A percentile compares a stretch with the other conserved stretches of the same genome.
phyloP scores from a whole-genome alignment of 768 basidiomycete species.

The Leccinum boreale region DNA sequence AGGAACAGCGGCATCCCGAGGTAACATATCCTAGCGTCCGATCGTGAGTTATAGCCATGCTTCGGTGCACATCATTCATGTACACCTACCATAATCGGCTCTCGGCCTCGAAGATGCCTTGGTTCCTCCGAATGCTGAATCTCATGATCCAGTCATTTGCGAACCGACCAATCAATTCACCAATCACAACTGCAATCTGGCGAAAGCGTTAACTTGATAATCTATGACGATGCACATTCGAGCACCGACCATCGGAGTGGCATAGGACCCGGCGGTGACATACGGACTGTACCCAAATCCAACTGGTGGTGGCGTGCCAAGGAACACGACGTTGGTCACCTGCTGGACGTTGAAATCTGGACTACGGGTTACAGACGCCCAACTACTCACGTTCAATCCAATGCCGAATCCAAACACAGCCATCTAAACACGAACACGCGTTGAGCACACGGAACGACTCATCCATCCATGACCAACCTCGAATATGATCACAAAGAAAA shows the following conservation, averaged over 20 bases:
- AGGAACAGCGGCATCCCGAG: slow-evolving; percentile 39
- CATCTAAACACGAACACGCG: slow-evolving; percentile 23
- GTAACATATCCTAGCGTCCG: slow-evolving; percentile 33
- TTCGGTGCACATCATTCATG: too few relatives aligned
- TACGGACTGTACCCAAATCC: slow-evolving; percentile 47
- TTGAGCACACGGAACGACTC: not conserved
- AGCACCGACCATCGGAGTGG: slow-evolving; percentile 41
- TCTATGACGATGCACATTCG: not conserved
- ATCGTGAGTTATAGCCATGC: not conserved
- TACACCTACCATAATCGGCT: slow-evolving; percentile 37
- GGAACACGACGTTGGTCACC: slow-evolving; percentile 55
- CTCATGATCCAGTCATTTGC: slow-evolving; percentile 50
- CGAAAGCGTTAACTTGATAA: not conserved
- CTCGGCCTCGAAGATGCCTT: slow-evolving; percentile 55
- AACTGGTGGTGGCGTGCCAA: slow-evolving; percentile 42
- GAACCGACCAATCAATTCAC: slow-evolving; percentile 50
- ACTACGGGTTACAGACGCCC: not conserved
- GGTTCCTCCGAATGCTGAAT: slow-evolving; percentile 40
- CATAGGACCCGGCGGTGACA: slow-evolving; percentile 41
- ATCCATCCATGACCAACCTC: slow-evolving; percentile 27
- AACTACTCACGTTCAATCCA: slow-evolving; percentile 38
- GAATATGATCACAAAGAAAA: slow-evolving; percentile 38
- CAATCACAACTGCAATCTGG: slow-evolving; percentile 48
- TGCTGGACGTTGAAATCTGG: slow-evolving; percentile 14
- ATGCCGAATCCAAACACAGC: slow-evolving; percentile 48